Evolutionary conservation across 306 rosid genomes (phyloP).

Genomic region (Rubus parviflorus): DNA sequence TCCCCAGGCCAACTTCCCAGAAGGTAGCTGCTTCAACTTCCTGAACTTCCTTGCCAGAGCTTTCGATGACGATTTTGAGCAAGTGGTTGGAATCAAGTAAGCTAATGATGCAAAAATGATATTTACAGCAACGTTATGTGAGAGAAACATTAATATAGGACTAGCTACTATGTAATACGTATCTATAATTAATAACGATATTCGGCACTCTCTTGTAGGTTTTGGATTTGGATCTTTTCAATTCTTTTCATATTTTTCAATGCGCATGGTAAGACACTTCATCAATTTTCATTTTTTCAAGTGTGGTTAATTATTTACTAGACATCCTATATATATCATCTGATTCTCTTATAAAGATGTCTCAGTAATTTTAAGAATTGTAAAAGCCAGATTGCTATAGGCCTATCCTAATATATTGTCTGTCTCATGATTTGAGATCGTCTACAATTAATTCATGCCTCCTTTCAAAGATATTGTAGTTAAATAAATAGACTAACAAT

Average conservation of each 20-base stretch:
- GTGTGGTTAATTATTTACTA: no score
- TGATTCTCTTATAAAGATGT: no score
- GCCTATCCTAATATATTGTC: no score
- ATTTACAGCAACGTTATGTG: no score
- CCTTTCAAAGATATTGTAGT: no score
- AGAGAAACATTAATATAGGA: no score
- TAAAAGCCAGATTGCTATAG: background rate
- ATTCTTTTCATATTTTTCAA: slow-evolving; percentile 52
- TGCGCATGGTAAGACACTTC: slow-evolving; percentile 48
- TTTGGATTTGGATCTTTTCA: slow-evolving; percentile 67
- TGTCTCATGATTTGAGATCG: no score
- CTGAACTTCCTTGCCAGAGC: slow-evolving; percentile 56
- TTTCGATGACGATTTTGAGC: slow-evolving; percentile 63
- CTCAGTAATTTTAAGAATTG: background rate
- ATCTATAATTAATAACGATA: background rate
- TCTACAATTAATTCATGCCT: no score
- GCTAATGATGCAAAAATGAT: background rate
- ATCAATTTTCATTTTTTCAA: background rate
- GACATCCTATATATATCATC: no score
- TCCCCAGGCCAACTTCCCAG: slow-evolving; percentile 51
- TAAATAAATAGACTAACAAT: no score
- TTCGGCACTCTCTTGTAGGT: slow-evolving; percentile 37
- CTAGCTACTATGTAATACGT: background rate
- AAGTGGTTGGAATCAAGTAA: slow-evolving; percentile 60
- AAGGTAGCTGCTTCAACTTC: slow-evolving; percentile 55